These are phyloP conservation scores for Tolypocladium ophioglossoides DNA, from an alignment of 2,329 filamentous ascomycete genomes.

Conservation along the genomic window DNA sequence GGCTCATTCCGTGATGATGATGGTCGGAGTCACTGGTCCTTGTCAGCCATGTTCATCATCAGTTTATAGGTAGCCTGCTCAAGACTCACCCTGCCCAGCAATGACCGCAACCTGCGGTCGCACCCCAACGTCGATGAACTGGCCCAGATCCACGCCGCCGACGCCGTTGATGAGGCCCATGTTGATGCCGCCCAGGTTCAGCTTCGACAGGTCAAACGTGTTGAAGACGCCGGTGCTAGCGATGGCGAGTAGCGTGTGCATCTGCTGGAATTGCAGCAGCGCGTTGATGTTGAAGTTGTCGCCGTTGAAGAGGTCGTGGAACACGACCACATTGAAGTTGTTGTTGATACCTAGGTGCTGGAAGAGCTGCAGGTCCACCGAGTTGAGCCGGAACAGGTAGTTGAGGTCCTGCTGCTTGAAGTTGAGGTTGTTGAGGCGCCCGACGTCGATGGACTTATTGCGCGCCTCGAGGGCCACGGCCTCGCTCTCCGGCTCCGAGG, in stretches of 20 bases:
- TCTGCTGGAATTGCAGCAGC: slow-evolving; percentile 29
- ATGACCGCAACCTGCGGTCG: slow-evolving; percentile 10
- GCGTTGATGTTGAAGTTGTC: slow-evolving; percentile 29
- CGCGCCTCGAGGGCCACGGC: slow-evolving; percentile 25
- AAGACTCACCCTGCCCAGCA: slow-evolving; percentile 1
- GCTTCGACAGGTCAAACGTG: slow-evolving; percentile 14
- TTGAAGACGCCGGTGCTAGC: slow-evolving; percentile 18
- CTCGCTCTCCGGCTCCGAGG: slow-evolving; percentile 9
- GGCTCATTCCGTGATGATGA: not conserved
- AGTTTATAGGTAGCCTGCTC: not conserved
- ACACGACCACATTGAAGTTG: slow-evolving; percentile 33
- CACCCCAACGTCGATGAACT: slow-evolving; percentile 17
- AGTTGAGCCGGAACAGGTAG: slow-evolving; percentile 37
- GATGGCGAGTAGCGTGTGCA: slow-evolving; percentile 26
- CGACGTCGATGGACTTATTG: slow-evolving; percentile 24
- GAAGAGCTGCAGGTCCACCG: slow-evolving; percentile 32
- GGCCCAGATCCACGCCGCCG: slow-evolving; percentile 14
- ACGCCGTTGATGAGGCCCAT: slow-evolving; percentile 18
- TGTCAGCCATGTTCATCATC: not conserved
- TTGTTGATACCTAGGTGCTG: slow-evolving; percentile 26
- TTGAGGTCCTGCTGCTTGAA: slow-evolving; percentile 30
- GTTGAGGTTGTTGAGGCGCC: slow-evolving; percentile 27
- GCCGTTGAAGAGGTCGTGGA: slow-evolving; percentile 30
- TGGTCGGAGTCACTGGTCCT: not conserved
- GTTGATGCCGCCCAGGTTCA: slow-evolving; percentile 16